These are phyloP conservation scores for Botrytis squamosa DNA, from an alignment of 2,329 filamentous ascomycete genomes.

Conservation along the genomic window DNA sequence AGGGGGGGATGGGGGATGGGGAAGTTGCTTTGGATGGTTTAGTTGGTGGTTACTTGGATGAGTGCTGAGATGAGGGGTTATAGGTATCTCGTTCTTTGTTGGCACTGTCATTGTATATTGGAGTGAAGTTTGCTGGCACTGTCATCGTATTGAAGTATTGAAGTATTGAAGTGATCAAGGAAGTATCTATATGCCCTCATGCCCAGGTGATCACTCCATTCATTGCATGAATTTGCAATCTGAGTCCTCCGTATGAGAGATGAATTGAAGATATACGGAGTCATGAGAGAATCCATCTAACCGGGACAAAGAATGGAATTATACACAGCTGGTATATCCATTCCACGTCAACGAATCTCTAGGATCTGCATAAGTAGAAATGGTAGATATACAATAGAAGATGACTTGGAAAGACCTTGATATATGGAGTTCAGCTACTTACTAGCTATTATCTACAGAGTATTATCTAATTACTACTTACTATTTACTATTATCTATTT, in stretches of 20 bases:
- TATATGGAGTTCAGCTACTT: neutral
- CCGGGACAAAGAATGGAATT: neutral
- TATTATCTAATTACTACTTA: too few species aligned
- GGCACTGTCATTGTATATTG: neutral
- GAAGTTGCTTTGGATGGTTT: neutral
- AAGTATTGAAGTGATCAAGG: neutral
- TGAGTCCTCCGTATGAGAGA: neutral
- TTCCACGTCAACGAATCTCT: neutral
- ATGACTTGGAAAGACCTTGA: neutral
- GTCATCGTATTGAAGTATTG: too few species aligned
- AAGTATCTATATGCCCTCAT: neutral
- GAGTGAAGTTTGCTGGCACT: too few species aligned
- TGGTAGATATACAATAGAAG: neutral
- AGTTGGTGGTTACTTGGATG: neutral
- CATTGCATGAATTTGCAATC: constrained; percentile 12
- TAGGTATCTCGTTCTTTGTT: neutral
- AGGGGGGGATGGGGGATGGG: neutral
- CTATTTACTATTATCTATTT: too few species aligned
- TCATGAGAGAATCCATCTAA: neutral
- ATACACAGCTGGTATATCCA: neutral
- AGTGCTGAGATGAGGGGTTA: constrained; percentile 39
- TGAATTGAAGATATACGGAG: neutral
- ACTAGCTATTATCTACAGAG: too few species aligned
- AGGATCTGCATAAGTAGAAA: too few species aligned
- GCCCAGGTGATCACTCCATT: neutral